phyloP scores from a whole-genome alignment of 352 stramenopile species.

The Pilasporangium apinafurcum region DNA sequence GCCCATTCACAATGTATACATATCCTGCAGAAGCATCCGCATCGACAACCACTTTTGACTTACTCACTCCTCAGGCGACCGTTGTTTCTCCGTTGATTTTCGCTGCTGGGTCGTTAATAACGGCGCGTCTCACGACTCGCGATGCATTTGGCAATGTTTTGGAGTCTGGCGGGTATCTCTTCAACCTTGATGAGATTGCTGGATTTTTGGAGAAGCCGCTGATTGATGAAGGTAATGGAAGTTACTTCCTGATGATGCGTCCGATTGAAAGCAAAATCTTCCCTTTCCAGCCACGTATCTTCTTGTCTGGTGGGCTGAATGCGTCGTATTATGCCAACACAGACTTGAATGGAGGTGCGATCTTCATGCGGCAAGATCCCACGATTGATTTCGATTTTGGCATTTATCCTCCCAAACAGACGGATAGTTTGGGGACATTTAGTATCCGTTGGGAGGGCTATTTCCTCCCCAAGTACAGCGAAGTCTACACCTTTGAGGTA shows the following conservation, averaged over 20 bases:
- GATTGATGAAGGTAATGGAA: constrained; percentile 23
- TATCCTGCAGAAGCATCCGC: constrained; percentile 35
- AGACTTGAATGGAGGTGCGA: constrained; percentile 16
- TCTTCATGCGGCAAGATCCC: constrained; percentile 23
- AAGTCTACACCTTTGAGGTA: constrained; percentile 51
- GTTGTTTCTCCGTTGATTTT: constrained; percentile 17
- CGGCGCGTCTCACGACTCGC: constrained; percentile 28
- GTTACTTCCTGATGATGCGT: constrained; percentile 27
- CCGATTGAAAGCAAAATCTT: constrained; percentile 15
- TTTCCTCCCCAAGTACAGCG: constrained; percentile 33
- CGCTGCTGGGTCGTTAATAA: constrained; percentile 25
- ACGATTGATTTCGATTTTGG: constrained; percentile 46
- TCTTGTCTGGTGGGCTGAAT: constrained; percentile 52
- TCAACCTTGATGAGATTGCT: constrained; percentile 20
- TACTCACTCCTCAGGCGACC: constrained; percentile 21
- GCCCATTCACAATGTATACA: constrained; percentile 54
- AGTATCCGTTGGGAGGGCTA: constrained; percentile 55
- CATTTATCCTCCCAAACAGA: constrained; percentile 17
- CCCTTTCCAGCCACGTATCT: constrained; percentile 35
- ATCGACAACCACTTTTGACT: constrained; percentile 39
- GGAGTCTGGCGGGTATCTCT: constrained; percentile 40
- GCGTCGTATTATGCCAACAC: constrained; percentile 33
- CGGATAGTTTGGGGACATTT: constrained; percentile 37
- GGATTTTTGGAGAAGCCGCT: constrained; percentile 17
- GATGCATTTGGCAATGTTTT: constrained; percentile 43